Evolutionary conservation across 768 basidiomycete species (phyloP).

Genomic region (Calocybe cyanea): DNA sequence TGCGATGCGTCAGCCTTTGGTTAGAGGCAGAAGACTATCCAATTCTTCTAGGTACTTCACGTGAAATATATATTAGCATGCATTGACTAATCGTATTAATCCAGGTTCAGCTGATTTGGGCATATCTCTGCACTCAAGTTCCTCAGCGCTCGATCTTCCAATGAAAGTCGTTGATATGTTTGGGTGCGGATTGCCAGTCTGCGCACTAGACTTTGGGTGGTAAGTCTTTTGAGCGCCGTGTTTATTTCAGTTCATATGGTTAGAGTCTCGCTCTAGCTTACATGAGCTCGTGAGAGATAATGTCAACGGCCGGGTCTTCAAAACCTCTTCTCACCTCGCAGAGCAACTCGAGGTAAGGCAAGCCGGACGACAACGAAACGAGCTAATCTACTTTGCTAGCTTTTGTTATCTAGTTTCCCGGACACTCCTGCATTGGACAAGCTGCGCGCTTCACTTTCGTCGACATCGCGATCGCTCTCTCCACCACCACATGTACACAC

Average conservation of each 20-base stretch:
- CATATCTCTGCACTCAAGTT: slow-evolving; percentile 86
- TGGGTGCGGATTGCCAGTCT: slow-evolving; percentile 91
- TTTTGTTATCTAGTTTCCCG: slow-evolving; percentile 60
- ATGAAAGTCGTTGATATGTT: slow-evolving; percentile 99
- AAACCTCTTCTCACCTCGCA: slow-evolving; percentile 62
- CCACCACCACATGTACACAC: slow-evolving; percentile 19
- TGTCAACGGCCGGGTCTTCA: slow-evolving; percentile 81
- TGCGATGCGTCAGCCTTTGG: slow-evolving; percentile 82
- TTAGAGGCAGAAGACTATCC: slow-evolving; percentile 91
- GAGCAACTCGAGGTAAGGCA: slow-evolving; percentile 61
- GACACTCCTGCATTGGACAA: slow-evolving; percentile 41
- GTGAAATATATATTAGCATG: background rate
- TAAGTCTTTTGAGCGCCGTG: slow-evolving; percentile 28
- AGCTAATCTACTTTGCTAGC: slow-evolving; percentile 29
- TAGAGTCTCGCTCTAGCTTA: slow-evolving; percentile 45
- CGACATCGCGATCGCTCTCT: slow-evolving; percentile 23
- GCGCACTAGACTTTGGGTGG: slow-evolving; percentile 86
- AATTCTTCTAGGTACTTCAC: slow-evolving; percentile 61
- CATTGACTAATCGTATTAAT: background rate
- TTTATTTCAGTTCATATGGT: background rate
- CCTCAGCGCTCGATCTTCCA: slow-evolving; percentile 87
- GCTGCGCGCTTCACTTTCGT: slow-evolving; percentile 49
- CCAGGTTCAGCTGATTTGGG: slow-evolving; percentile 90
- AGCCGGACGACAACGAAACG: slow-evolving; percentile 3
- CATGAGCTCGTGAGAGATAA: slow-evolving; percentile 83